phyloP scores from a whole-genome alignment of 495 filamentous ascomycete genomes.

The Neurospora sp. region DNA sequence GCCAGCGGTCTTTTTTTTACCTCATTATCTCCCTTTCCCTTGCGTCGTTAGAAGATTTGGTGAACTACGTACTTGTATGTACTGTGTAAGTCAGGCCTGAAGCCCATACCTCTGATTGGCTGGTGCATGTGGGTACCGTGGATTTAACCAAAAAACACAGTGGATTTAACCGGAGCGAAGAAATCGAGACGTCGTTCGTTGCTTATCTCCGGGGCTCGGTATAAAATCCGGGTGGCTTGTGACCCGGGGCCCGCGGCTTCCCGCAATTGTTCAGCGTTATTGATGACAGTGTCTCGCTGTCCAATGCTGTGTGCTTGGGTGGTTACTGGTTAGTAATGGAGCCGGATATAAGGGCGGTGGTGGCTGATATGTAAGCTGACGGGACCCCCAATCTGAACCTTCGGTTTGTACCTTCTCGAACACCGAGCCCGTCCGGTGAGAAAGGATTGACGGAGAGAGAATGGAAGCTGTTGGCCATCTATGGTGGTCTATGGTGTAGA shows the following conservation, averaged over 20 bases:
- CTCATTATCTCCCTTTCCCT: too few species aligned
- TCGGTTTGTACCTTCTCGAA: background rate
- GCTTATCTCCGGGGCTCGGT: background rate
- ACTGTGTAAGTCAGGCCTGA: too few species aligned
- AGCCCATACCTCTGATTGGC: too few species aligned
- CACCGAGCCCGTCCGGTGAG: background rate
- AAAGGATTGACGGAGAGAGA: background rate
- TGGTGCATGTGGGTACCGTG: too few species aligned
- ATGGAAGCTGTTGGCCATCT: background rate
- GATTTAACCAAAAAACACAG: too few species aligned
- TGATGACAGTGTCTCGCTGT: background rate
- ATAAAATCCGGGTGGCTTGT: background rate
- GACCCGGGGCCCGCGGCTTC: background rate
- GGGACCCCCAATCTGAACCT: background rate
- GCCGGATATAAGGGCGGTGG: background rate
- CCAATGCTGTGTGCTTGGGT: background rate
- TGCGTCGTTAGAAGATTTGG: too few species aligned
- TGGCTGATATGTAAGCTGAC: background rate
- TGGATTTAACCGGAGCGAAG: too few species aligned
- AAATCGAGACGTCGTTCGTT: background rate
- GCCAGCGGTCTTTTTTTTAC: too few species aligned
- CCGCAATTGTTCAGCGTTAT: background rate
- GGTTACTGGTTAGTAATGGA: background rate
- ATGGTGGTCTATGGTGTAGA: background rate
- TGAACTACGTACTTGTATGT: too few species aligned